Base-by-base conservation (phyloP, 2,329 filamentous ascomycete genomes). In the Shiraia bambusicola region DNA sequence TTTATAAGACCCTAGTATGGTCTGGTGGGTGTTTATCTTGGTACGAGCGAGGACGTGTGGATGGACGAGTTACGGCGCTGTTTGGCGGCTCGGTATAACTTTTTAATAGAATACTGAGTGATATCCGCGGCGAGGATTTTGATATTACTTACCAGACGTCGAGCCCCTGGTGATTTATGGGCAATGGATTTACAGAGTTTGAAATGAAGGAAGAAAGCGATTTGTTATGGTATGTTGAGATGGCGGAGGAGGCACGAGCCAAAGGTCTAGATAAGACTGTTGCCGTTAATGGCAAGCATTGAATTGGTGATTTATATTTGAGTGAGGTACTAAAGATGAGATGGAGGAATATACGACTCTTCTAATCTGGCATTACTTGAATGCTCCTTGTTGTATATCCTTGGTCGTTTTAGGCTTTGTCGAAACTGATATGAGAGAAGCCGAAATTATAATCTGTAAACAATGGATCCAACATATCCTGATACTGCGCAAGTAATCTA, bases 141-240 rank as follows among this genome's bases (percentile, higher is more conserved):
- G 67, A 76, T 3, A 69, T 77, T 28, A 58, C 56, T 33, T 77
- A 77, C 48, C 60, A 65, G 31, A 69, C 63, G 12, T 41, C 51
- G n/a, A 77, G 77, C 52, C 58, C 66, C 12, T 77, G 72, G 50
- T 45, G 67, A 17, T 76, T 76, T 47, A 69, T 77, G 72, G 75
- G 74, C 0, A 76, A 76, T 55, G 74, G 75, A 1, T 71, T 72
- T 46, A 72, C 72, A 2, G 58, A 59, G 28, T 62, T 61, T 42
- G 70, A 75, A 48, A 61, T 67, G 54, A 57, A 69, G 11, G 63
- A 65, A 13, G 63, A 54, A 17, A 62, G 61, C 44, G 58, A 61
- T 47, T 30, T 58, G 10, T 50, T 48, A 4, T 58, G 48, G 48
- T 58, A 57, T 26, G 52, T 54, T 11, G 54, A 53, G 36, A 48